phyloP scores from a whole-genome alignment of 352 stramenopile genomes.

The Saprolegnia diclina region DNA sequence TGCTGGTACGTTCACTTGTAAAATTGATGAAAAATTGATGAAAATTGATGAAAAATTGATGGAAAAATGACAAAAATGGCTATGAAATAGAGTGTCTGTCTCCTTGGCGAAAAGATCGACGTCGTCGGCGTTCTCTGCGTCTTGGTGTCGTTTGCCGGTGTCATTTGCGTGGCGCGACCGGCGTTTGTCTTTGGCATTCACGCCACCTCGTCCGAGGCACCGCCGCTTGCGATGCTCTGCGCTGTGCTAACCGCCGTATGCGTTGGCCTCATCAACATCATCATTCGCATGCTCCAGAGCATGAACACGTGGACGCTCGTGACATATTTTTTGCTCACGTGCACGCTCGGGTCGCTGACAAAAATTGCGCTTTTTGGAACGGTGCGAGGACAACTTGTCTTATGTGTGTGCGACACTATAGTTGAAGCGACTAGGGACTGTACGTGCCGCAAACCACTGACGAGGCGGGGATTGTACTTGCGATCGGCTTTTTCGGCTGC shows the following conservation, averaged over 20 bases:
- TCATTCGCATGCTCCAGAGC: constrained; percentile 48
- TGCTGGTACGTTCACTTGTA: constrained; percentile 43
- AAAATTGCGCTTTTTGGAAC: constrained; percentile 16
- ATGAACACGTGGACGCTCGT: constrained; percentile 40
- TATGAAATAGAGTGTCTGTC: constrained; percentile 33
- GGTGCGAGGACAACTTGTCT: constrained; percentile 2
- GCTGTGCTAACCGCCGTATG: constrained; percentile 40
- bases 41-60: too few species aligned
- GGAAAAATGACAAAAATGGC: too few species aligned
- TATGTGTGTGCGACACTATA: background rate
- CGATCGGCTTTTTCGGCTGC: constrained; percentile 42
- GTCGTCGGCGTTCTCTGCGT: constrained; percentile 39
- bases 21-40: too few species aligned
- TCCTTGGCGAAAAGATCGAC: constrained; percentile 48
- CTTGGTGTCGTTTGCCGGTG: constrained; percentile 44
- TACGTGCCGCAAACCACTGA: constrained; percentile 27
- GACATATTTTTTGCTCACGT: constrained; percentile 47
- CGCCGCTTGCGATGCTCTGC: constrained; percentile 35
- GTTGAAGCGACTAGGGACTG: constrained; percentile 12
- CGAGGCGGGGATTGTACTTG: constrained; percentile 42
- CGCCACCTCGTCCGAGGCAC: constrained; percentile 13
- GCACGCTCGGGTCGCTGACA: constrained; percentile 31
- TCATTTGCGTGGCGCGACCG: constrained; percentile 51
- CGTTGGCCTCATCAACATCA: constrained; percentile 49
- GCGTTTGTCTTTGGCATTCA: constrained; percentile 38